Conservation (phyloP, 139 green algal species). For the Volvox reticuliferus region DNA sequence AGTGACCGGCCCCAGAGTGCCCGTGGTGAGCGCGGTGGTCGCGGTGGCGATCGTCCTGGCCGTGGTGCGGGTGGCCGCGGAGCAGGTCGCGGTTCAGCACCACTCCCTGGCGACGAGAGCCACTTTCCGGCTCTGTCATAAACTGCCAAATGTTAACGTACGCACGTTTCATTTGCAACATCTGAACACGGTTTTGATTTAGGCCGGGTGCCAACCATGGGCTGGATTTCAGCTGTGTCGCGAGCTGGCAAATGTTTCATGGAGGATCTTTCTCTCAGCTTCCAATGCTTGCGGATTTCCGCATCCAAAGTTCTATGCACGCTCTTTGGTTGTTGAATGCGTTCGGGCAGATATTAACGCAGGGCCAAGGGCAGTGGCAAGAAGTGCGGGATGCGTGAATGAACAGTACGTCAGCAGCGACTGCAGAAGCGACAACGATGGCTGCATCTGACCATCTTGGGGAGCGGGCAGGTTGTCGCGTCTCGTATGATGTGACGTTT, state of each 20-base stretch:
- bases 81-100: constrained; percentile 26
- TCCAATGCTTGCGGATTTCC: no score
- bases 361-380: no score
- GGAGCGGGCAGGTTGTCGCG: neutral
- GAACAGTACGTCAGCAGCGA: neutral
- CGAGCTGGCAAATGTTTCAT: no score
- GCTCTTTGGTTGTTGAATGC: no score
- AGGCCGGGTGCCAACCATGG: no score
- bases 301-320: no score
- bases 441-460: no score
- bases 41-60: constrained; percentile 27
- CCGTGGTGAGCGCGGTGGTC: constrained; percentile 17
- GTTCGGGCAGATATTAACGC: no score
- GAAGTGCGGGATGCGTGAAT: neutral
- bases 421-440: neutral
- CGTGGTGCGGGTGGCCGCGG: constrained; percentile 29
- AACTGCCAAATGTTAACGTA: neutral
- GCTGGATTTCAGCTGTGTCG: no score
- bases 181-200: no score
- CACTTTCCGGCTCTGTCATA: constrained; percentile 58
- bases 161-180: no score
- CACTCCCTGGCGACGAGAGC: constrained; percentile 47
- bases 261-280: no score
- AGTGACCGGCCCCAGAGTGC: constrained; percentile 27
- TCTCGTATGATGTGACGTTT: neutral